These are phyloP conservation scores for Syzygium aromaticum DNA, from an alignment of 345 rosid species.

Conservation along the genomic window DNA sequence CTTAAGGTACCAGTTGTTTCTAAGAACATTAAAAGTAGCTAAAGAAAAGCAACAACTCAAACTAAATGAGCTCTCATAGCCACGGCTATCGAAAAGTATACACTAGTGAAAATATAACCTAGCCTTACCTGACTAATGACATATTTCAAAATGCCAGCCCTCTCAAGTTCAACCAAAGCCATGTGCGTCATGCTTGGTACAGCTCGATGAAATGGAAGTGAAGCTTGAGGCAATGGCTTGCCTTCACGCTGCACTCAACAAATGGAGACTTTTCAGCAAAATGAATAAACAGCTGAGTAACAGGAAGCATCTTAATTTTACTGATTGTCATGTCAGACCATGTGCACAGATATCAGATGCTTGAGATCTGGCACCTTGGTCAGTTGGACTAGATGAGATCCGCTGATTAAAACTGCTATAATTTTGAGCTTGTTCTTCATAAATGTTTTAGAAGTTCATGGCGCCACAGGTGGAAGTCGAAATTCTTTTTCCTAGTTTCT, in stretches of 20 bases:
- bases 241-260: constrained; percentile 68
- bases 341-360: background rate
- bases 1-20: background rate
- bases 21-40: background rate
- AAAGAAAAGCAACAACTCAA: background rate
- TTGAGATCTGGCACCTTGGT: background rate
- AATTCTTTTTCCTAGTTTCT: background rate
- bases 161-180: constrained; percentile 93
- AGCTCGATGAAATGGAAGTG: constrained; percentile 93
- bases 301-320: background rate
- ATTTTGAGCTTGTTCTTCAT: background rate
- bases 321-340: background rate
- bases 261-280: background rate
- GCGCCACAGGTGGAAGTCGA: background rate
- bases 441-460: background rate
- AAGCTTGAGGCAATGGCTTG: constrained; percentile 79
- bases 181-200: constrained; percentile 96
- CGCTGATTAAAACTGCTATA: background rate
- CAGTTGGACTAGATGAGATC: background rate
- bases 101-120: background rate
- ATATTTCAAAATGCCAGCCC: constrained; percentile 76
- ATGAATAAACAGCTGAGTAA: background rate
- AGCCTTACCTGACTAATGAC: constrained; percentile 76
- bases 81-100: background rate
- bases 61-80: background rate